phyloP scores from a whole-genome alignment of 2,329 filamentous ascomycete genomes.

The Scytalidium lignicola region DNA sequence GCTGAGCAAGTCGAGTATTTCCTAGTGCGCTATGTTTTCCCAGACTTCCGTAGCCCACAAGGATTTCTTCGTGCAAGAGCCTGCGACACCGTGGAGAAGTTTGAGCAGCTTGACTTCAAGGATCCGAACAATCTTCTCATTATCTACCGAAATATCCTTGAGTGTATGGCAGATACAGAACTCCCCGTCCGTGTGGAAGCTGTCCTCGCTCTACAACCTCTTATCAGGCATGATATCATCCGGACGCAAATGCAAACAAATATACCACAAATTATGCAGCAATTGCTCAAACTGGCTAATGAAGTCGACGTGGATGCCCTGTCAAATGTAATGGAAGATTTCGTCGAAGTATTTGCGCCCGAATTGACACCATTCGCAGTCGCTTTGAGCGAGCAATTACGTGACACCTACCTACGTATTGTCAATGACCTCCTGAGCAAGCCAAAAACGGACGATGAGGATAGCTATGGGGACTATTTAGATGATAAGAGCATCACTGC shows the following conservation, averaged over 20 bases:
- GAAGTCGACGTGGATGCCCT: constrained; percentile 96
- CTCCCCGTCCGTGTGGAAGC: constrained; percentile 93
- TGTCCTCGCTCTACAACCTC: constrained; percentile 85
- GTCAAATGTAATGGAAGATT: constrained; percentile 99
- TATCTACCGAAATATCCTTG: constrained; percentile 94
- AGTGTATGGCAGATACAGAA: constrained; percentile 93
- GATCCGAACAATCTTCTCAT: constrained; percentile 91
- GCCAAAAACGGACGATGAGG: constrained; percentile 71
- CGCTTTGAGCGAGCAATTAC: constrained; percentile 88
- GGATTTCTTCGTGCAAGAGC: constrained; percentile 91
- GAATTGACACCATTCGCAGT: constrained; percentile 97
- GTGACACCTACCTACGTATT: constrained; percentile 93
- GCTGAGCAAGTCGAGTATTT: constrained; percentile 98
- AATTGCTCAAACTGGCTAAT: constrained; percentile 92
- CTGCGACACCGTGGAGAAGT: constrained; percentile 97
- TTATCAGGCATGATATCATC: constrained; percentile 94
- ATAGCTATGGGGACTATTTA: constrained; percentile 80
- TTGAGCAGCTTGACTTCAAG: constrained; percentile 95
- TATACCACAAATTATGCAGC: constrained; percentile 99
- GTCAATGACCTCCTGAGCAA: constrained; percentile 87
- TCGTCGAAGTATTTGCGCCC: constrained; percentile 96
- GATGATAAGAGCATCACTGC: constrained; percentile 99
- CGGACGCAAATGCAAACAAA: constrained; percentile 94
- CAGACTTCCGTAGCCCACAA: constrained; percentile 88
- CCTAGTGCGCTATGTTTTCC: constrained; percentile 96